These are phyloP conservation scores for Aspergillus floridensis DNA, from an alignment of 2,329 filamentous ascomycete species.

Conservation along the genomic window DNA sequence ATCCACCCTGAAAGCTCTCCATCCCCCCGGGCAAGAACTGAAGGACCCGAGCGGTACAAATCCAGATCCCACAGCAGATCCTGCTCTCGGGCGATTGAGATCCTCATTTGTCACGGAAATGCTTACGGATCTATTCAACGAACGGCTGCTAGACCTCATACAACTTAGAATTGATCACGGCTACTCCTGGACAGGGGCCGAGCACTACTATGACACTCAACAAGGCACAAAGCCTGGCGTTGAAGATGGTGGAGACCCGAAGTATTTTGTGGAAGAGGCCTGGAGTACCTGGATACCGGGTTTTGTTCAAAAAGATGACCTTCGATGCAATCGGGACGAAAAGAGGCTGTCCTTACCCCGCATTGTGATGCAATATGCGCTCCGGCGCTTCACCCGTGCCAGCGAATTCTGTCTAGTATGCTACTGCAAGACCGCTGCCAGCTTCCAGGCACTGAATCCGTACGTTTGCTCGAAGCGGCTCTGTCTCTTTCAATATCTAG, in stretches of 20 bases:
- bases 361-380: slow-evolving; percentile 68
- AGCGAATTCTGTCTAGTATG: slow-evolving; percentile 87
- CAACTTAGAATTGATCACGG: slow-evolving; percentile 54
- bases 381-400: slow-evolving; percentile 75
- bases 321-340: slow-evolving; percentile 30
- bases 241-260: slow-evolving; percentile 8
- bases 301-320: slow-evolving; percentile 53
- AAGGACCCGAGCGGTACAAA: background rate
- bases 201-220: slow-evolving; percentile 53
- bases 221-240: slow-evolving; percentile 35
- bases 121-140: slow-evolving; percentile 65
- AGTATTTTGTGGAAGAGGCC: slow-evolving; percentile 24
- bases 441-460: slow-evolving; percentile 55
- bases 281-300: slow-evolving; percentile 32
- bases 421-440: slow-evolving; percentile 63
- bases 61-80: background rate
- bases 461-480: slow-evolving; percentile 74
- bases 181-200: slow-evolving; percentile 67
- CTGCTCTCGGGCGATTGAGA: background rate
- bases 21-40: background rate
- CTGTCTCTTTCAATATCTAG: slow-evolving; percentile 86
- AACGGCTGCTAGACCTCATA: slow-evolving; percentile 62
- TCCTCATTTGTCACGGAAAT: slow-evolving; percentile 65
- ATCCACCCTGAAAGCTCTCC: slow-evolving; percentile 55
- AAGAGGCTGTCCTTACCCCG: slow-evolving; percentile 54